phyloP scores from a whole-genome alignment of 257 asterid species.

The Plantago elongata region DNA sequence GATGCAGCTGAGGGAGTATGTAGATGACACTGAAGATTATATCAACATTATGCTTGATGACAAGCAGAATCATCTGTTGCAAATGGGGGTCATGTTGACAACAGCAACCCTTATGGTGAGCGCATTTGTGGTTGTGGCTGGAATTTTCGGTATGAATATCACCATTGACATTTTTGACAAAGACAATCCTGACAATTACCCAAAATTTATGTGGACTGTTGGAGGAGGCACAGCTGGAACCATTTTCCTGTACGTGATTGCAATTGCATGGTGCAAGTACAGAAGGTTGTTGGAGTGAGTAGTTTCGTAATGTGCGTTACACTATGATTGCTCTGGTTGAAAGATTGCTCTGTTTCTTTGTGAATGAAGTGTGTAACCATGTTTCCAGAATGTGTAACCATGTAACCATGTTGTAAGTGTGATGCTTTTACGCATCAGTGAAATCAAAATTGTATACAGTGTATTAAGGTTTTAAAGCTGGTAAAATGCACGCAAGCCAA shows the following conservation, averaged over 20 bases:
- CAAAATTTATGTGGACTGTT: conserved; percentile 44
- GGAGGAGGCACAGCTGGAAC: conserved; percentile 46
- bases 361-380: not conserved
- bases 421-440: not conserved
- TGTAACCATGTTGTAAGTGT: no score
- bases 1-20: conserved; percentile 53
- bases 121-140: conserved; percentile 47
- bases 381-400: no score
- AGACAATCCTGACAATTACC: conserved; percentile 21
- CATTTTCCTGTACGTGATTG: conserved; percentile 37
- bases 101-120: conserved; percentile 53
- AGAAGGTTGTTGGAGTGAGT: conserved; percentile 39
- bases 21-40: conserved; percentile 57
- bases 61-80: conserved; percentile 58
- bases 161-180: conserved; percentile 33
- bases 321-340: no score
- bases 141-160: conserved; percentile 50
- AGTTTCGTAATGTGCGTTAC: not conserved
- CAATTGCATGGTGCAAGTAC: conserved; percentile 49
- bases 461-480: no score
- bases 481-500: no score
- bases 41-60: conserved; percentile 59
- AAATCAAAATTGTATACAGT: no score
- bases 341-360: not conserved
- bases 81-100: conserved; percentile 55